A percentile compares a stretch with the other conserved stretches of the same genome.
Conservation (phyloP, 139 green algal genomes). For the Desmodesmus armatus region DNA sequence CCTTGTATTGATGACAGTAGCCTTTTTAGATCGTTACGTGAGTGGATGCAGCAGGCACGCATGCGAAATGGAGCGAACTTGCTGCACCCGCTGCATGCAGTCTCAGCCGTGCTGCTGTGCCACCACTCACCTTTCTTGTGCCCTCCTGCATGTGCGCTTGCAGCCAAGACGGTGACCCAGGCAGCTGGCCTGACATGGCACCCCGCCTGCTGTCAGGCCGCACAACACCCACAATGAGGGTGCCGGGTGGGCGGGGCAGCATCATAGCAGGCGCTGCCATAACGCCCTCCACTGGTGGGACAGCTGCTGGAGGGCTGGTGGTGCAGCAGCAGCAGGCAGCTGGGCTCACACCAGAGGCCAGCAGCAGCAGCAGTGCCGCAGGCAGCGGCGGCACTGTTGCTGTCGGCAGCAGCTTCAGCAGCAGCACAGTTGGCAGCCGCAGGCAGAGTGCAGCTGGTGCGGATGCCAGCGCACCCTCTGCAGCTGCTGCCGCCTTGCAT, state of each 20-base stretch:
- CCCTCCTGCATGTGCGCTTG: not conserved
- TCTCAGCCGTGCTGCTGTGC: no score
- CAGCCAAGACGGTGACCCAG: not conserved
- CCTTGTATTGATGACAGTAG: no score
- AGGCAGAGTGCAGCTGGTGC: not conserved
- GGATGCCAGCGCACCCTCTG: constrained; percentile 7
- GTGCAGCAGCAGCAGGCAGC: not conserved
- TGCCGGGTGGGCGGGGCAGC: not conserved
- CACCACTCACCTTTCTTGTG: no score
- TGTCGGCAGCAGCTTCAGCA: constrained; percentile 13
- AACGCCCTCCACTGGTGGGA: not conserved
- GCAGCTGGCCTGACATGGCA: constrained; percentile 16
- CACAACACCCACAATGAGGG: not conserved
- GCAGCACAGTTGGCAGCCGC: constrained; percentile 6
- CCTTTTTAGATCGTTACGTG: no score
- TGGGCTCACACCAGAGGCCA: not conserved
- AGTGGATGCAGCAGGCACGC: no score
- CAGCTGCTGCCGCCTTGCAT: constrained; percentile 24
- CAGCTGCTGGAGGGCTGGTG: not conserved
- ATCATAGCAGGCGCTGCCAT: not conserved
- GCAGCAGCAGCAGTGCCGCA: not conserved
- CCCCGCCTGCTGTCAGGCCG: constrained; percentile 33
- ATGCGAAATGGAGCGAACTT: no score
- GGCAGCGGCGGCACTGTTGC: constrained; percentile 8
- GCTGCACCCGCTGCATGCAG: no score